A percentile compares a stretch with the other conserved stretches of the same genome.
Evolutionary conservation across 495 filamentous ascomycete species (phyloP).

Genomic region (Beverwykella pulmonaria): DNA sequence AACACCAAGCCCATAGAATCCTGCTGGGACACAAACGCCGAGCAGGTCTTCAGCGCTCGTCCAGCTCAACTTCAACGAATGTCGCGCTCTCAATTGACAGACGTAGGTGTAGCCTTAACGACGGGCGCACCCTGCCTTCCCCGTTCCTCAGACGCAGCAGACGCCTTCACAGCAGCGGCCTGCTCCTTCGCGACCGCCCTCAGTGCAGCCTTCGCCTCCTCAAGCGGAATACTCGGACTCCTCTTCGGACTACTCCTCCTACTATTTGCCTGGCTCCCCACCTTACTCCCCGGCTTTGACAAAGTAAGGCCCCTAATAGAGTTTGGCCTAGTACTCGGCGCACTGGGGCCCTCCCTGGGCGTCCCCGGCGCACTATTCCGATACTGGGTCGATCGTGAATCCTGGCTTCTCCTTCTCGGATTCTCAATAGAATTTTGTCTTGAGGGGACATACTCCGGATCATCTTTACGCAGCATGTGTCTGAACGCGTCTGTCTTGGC

Average conservation of each 20-base stretch:
- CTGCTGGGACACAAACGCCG: background rate
- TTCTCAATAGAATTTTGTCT: conserved; percentile 18
- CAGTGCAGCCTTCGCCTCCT: conserved; percentile 19
- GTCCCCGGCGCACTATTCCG: conserved; percentile 12
- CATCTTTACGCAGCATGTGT: conserved; percentile 39
- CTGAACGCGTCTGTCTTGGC: conserved; percentile 25
- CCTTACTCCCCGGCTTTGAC: background rate
- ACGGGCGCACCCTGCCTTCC: background rate
- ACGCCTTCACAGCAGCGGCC: conserved; percentile 8
- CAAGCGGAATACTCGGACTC: conserved; percentile 7
- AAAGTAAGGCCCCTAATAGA: conserved; percentile 2
- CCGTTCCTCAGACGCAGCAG: background rate
- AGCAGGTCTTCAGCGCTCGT: no score
- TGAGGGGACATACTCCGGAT: conserved; percentile 32
- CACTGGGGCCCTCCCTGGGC: no score
- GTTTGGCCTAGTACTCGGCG: conserved; percentile 14
- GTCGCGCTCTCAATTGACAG: background rate
- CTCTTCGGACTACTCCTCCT: conserved; percentile 19
- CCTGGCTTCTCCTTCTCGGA: conserved; percentile 3
- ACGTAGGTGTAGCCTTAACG: background rate
- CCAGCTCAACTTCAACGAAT: background rate
- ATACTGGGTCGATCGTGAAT: conserved; percentile 27
- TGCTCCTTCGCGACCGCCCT: conserved; percentile 14
- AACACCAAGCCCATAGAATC: background rate
- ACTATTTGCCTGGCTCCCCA: background rate